Evolutionary conservation across 352 stramenopile genomes (phyloP), one percentile per base, ranked within the genome.

Genomic region (Pseudoperonospora humuli): DNA sequence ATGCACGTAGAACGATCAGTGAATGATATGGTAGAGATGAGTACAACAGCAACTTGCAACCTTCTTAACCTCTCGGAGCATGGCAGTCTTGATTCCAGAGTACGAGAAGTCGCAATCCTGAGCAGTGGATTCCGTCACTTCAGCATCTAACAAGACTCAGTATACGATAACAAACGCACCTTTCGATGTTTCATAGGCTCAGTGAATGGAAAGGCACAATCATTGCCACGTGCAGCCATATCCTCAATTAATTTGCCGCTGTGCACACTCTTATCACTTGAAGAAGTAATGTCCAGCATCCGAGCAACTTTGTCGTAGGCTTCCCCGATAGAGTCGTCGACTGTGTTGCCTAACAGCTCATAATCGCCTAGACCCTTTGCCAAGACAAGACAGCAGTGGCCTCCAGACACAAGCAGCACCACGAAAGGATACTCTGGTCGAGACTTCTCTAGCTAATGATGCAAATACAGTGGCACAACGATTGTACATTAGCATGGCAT

Each of bases 301-400:
- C 95, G 78, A 7, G 95, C 96, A 13, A 97, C 96, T 70, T 99
- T 99, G 56, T 99, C 96, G 54, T 97, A 99, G 5, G 93, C 93
- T 73, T 99, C 96, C 10, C 96, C 96, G 1, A 99, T 67, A 1
- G 95, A 97, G 64, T 99, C 96, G 48, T 99, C 96, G 2, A 98
- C 63, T 1, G 96, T 99, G 33, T 95, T 96, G 21, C 95, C 96
- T 24, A 99, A 54, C 13, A 98, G 70, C 27, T 85, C 63, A 52
- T 97, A 98, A 32, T 85, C 52, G 8, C 94, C 94, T 38, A 99
- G 84, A 17, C 81, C 88, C 47, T 83, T 88, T 17, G 81, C 81
- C 7, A 97, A 82, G 1, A 99, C 77, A 26, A 99, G 75, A 57
- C 96, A 95, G 62, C 95, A 99, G 63, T 99, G 96, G n/a, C 96